Evolutionary conservation across 139 green algal species (phyloP).

Genomic region (Asterochloris sp.): DNA sequence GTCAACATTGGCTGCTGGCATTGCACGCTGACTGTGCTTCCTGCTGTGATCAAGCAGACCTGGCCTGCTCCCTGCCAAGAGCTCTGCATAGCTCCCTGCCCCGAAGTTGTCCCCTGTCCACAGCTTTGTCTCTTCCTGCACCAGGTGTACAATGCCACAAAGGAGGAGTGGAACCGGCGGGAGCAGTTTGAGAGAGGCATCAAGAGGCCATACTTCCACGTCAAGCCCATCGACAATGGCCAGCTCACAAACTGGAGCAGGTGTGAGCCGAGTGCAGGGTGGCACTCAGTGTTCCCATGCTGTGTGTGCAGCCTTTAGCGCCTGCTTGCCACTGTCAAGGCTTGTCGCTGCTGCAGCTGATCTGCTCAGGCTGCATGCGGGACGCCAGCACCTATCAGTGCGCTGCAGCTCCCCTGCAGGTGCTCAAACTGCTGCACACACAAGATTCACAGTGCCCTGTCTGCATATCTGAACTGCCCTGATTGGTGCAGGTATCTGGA

Average conservation of each 20-base stretch:
- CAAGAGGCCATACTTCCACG: slow-evolving; percentile 80
- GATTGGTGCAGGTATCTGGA: slow-evolving; percentile 58
- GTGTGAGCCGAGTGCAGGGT: not conserved
- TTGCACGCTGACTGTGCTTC: too few relatives aligned
- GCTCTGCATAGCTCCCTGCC: too few relatives aligned
- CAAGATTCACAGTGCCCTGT: too few relatives aligned
- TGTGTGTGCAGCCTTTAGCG: too few relatives aligned
- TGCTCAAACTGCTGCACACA: not conserved
- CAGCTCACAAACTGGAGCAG: slow-evolving; percentile 74
- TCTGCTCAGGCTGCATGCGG: not conserved
- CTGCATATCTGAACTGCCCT: too few relatives aligned
- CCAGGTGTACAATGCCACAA: slow-evolving; percentile 34
- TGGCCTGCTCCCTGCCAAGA: too few relatives aligned
- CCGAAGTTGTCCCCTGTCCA: too few relatives aligned
- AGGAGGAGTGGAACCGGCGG: slow-evolving; percentile 42
- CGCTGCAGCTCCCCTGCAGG: not conserved
- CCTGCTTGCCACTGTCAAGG: too few relatives aligned
- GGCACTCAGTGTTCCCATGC: too few relatives aligned
- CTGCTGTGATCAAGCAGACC: too few relatives aligned
- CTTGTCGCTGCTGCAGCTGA: too few relatives aligned
- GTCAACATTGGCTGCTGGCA: too few relatives aligned
- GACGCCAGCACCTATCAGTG: not conserved
- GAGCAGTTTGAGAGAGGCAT: slow-evolving; percentile 65
- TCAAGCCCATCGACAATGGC: slow-evolving; percentile 71
- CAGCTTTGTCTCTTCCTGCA: slow-evolving; percentile 11